These are phyloP conservation scores for Gastrolobium villosum DNA, from an alignment of 306 rosid genomes.

Conservation along the genomic window DNA sequence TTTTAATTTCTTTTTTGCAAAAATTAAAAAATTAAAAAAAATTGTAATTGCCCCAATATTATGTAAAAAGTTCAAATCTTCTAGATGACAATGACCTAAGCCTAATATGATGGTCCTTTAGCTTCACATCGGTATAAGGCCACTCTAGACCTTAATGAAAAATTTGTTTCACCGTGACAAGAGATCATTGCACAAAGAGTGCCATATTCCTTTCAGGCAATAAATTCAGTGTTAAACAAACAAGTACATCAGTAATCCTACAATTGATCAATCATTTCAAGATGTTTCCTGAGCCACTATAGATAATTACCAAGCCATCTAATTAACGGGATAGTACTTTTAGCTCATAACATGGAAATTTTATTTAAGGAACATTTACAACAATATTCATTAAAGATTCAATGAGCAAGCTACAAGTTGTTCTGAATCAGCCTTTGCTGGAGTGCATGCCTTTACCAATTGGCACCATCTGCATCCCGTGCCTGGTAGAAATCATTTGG, in stretches of 20 bases:
- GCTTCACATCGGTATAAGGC: background rate
- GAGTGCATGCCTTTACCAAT: slow-evolving; percentile 58
- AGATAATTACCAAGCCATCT: slow-evolving; percentile 39
- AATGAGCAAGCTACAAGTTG: slow-evolving; percentile 37
- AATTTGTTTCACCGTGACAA: slow-evolving; percentile 40
- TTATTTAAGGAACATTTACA: background rate
- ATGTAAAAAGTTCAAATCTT: slow-evolving; percentile 4
- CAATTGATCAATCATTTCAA: slow-evolving; percentile 22
- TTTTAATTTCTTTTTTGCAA: background rate
- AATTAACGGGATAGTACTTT: slow-evolving; percentile 12
- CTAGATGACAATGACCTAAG: slow-evolving; percentile 18
- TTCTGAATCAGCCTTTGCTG: slow-evolving; percentile 30
- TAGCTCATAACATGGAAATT: slow-evolving; percentile 21
- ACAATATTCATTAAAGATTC: slow-evolving; percentile 25
- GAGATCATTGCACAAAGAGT: background rate
- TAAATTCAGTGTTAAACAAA: slow-evolving; percentile 15
- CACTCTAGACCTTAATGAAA: slow-evolving; percentile 18
- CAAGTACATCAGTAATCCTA: slow-evolving; percentile 38
- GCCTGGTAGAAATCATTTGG: slow-evolving; percentile 78
- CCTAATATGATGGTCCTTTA: slow-evolving; percentile 1
- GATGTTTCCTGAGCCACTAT: slow-evolving; percentile 19
- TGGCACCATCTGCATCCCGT: slow-evolving; percentile 74
- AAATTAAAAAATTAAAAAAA: background rate
- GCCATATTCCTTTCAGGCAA: background rate
- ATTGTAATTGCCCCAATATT: background rate